phyloP scores from a whole-genome alignment of 148 eudicot species.

The Silene conica region DNA sequence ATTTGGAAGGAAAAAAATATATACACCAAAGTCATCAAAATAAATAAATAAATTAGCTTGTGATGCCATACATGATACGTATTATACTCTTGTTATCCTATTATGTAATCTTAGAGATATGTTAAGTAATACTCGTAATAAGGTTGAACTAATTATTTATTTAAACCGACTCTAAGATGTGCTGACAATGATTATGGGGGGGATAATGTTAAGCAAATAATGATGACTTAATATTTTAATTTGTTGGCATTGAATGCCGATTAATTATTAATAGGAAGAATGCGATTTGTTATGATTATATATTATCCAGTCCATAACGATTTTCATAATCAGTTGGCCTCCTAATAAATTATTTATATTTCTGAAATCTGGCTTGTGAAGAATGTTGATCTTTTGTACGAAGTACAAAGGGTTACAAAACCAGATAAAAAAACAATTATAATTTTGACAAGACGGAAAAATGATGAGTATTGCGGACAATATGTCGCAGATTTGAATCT shows the following conservation, averaged over 20 bases:
- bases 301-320: not conserved
- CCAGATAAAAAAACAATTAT: too few relatives aligned
- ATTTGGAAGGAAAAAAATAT: too few relatives aligned
- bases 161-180: not conserved
- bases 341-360: not conserved
- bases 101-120: slow-evolving; percentile 3
- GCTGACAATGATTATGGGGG: not conserved
- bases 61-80: not conserved
- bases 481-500: too few relatives aligned
- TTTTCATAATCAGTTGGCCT: not conserved
- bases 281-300: not conserved
- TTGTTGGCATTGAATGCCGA: not conserved
- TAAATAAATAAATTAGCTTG: too few relatives aligned
- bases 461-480: too few relatives aligned
- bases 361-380: not conserved
- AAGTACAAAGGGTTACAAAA: too few relatives aligned
- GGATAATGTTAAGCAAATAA: not conserved
- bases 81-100: not conserved
- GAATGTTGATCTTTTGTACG: not conserved
- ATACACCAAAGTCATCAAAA: too few relatives aligned
- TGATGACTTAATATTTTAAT: not conserved
- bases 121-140: not conserved
- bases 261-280: not conserved
- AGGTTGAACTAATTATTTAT: not conserved
- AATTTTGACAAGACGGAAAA: too few relatives aligned